Conservation (phyloP, 2,329 filamentous ascomycete genomes). For the Hypoxylon sp. region DNA sequence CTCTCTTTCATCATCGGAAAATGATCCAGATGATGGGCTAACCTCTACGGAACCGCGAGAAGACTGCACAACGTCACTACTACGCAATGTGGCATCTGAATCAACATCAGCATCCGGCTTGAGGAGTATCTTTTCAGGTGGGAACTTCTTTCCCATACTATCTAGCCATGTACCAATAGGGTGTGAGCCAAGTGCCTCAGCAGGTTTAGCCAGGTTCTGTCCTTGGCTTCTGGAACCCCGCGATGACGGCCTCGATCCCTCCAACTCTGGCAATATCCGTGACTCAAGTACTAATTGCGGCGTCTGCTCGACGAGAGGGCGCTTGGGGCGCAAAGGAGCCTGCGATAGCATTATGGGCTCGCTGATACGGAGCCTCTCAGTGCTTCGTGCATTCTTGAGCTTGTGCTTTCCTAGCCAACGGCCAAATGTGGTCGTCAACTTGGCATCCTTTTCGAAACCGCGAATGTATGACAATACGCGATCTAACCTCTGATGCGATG, state of each 20-base stretch:
- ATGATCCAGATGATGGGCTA: neutral
- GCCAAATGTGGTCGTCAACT: constrained; percentile 9
- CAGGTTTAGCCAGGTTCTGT: constrained; percentile 30
- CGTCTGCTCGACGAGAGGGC: constrained; percentile 4
- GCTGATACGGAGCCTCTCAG: constrained; percentile 29
- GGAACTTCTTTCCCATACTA: neutral
- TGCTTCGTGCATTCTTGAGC: constrained; percentile 4
- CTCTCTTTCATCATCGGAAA: neutral
- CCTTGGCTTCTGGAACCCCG: constrained; percentile 4
- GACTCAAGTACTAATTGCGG: neutral
- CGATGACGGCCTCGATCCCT: neutral
- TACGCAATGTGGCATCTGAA: neutral
- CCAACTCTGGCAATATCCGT: constrained; percentile 15
- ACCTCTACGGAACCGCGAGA: neutral
- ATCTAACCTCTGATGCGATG: constrained; percentile 15
- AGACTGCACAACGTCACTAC: neutral
- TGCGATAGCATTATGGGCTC: constrained; percentile 5
- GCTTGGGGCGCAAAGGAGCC: constrained; percentile 7
- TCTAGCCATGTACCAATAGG: constrained; percentile 21
- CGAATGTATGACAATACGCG: constrained; percentile 8
- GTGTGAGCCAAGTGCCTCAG: constrained; percentile 46
- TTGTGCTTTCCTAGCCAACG: constrained; percentile 31
- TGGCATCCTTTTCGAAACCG: constrained; percentile 14
- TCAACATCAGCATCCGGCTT: neutral
- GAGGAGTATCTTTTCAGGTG: neutral